These are phyloP conservation scores for Entomophthora muscae DNA, from an alignment of 371 early-diverging fungal genomes.

Conservation along the genomic window DNA sequence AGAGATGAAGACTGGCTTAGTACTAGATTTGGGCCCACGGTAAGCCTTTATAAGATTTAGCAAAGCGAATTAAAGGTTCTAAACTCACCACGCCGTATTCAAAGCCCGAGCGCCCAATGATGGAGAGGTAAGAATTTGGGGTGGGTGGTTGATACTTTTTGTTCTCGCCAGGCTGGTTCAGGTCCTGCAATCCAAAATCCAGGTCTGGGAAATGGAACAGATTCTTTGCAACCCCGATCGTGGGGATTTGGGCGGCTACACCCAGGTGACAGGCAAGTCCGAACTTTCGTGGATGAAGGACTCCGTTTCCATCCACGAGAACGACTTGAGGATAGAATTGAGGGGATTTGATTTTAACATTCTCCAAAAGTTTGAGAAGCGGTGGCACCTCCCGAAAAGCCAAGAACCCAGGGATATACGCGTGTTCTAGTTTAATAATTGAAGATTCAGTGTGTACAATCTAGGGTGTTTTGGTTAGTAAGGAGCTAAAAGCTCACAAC, in stretches of 20 bases:
- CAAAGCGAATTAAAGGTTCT: not conserved
- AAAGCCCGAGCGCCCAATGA: slow-evolving; percentile 20
- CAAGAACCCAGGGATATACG: slow-evolving; percentile 74
- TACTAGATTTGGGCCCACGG: slow-evolving; percentile 14
- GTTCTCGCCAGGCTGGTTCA: too few relatives aligned
- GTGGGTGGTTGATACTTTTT: not conserved
- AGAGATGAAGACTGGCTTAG: slow-evolving; percentile 75
- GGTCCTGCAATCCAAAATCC: not conserved
- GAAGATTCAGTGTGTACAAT: slow-evolving; percentile 29
- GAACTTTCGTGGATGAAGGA: slow-evolving; percentile 66
- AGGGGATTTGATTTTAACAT: slow-evolving; percentile 25
- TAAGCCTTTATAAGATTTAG: slow-evolving; percentile 19
- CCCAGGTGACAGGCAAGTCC: slow-evolving; percentile 84
- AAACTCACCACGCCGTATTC: slow-evolving; percentile 39
- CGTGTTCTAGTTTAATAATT: slow-evolving; percentile 36
- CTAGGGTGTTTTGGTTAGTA: slow-evolving; percentile 16
- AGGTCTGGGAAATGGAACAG: slow-evolving; percentile 26
- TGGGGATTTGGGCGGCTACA: slow-evolving; percentile 41
- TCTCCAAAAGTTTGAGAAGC: slow-evolving; percentile 27
- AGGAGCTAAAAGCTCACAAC: slow-evolving; percentile 6
- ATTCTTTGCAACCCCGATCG: slow-evolving; percentile 81
- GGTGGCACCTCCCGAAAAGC: slow-evolving; percentile 74
- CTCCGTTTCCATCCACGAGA: slow-evolving; percentile 82
- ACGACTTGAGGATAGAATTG: slow-evolving; percentile 52
- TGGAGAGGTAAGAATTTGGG: not conserved